A percentile compares a stretch with the other conserved stretches of the same genome.
These are phyloP conservation scores for Medicago truncatula DNA, from an alignment of 306 rosid species.

Conservation along the genomic window MtrunA17r5.0-ANR NC_053045.1:55979501-55980000, in stretches of 20 bases:
- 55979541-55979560: too few relatives aligned
- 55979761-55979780: neutral
- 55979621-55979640: neutral
- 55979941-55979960: neutral
- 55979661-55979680: too few relatives aligned
- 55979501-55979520: too few relatives aligned
- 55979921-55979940: neutral
- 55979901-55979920: neutral
- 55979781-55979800: neutral
- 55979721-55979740: neutral
- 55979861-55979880: neutral
- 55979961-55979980: neutral
- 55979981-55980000: neutral
- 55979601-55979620: too few relatives aligned
- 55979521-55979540: too few relatives aligned
- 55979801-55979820: neutral
- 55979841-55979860: neutral
- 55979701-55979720: neutral
- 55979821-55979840: neutral
- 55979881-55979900: neutral
- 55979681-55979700: neutral
- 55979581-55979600: too few relatives aligned
- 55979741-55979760: neutral
- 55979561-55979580: too few relatives aligned
- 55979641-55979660: neutral